These are phyloP conservation scores for Cladosporium sp. DNA, from an alignment of 2,329 filamentous ascomycete genomes.

Conservation along the genomic window DNA sequence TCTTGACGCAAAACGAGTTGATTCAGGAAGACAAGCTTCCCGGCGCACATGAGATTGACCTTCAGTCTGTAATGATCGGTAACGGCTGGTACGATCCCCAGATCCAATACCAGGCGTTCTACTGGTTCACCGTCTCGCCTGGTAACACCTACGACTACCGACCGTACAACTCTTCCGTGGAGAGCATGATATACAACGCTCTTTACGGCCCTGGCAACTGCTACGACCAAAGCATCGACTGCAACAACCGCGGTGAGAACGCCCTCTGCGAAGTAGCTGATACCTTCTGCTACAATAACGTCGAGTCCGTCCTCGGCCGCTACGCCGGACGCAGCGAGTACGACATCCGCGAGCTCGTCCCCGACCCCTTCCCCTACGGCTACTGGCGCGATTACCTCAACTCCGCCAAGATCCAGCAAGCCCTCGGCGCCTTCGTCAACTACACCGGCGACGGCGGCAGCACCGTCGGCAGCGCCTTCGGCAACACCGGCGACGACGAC, in stretches of 20 bases:
- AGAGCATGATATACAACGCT: slow-evolving; percentile 51
- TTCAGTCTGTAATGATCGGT: slow-evolving; percentile 33
- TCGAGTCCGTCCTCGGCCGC: slow-evolving; percentile 48
- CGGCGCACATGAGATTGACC: slow-evolving; percentile 28
- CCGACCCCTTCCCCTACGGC: slow-evolving; percentile 52
- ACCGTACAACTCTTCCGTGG: slow-evolving; percentile 46
- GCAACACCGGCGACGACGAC: slow-evolving; percentile 45
- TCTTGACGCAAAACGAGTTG: slow-evolving; percentile 27
- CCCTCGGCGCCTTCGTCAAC: slow-evolving; percentile 55
- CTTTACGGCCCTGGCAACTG: slow-evolving; percentile 57
- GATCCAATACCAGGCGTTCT: slow-evolving; percentile 52
- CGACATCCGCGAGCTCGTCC: slow-evolving; percentile 51
- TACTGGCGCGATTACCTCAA: slow-evolving; percentile 56
- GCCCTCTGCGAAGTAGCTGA: slow-evolving; percentile 50
- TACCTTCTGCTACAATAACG: slow-evolving; percentile 48
- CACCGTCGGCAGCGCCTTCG: slow-evolving; percentile 41
- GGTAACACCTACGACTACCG: slow-evolving; percentile 53
- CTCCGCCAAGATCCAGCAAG: slow-evolving; percentile 46
- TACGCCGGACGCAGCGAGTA: slow-evolving; percentile 52
- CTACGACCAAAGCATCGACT: slow-evolving; percentile 50
- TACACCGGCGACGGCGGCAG: slow-evolving; percentile 43
- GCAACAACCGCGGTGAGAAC: slow-evolving; percentile 47
- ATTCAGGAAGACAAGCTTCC: slow-evolving; percentile 19
- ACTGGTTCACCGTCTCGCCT: slow-evolving; percentile 51
- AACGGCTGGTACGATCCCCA: slow-evolving; percentile 55